Evolutionary conservation across 495 filamentous ascomycete species (phyloP).

Genomic region (Aspergillus hancockii): DNA sequence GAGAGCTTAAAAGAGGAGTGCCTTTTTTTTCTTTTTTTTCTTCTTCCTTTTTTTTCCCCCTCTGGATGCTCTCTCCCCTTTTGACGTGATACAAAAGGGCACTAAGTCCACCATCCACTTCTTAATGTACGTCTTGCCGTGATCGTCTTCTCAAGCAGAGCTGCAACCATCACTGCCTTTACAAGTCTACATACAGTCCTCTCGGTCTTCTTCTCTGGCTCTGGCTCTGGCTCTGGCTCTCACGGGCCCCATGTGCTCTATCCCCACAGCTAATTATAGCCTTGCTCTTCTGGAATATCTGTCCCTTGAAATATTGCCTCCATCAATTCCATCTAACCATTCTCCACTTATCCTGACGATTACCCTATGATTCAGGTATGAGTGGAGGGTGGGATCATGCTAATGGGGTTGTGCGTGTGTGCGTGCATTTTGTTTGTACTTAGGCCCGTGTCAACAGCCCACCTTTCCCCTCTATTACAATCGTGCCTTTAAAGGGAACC

Average conservation of each 20-base stretch:
- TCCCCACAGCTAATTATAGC: background rate
- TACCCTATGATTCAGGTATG: background rate
- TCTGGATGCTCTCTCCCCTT: background rate
- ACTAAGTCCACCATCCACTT: background rate
- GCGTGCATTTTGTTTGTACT: background rate
- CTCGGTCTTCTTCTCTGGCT: background rate
- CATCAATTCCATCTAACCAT: background rate
- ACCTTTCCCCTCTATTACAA: background rate
- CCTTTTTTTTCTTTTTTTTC: background rate
- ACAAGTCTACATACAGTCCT: background rate
- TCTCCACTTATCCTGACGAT: background rate
- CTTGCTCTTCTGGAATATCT: background rate
- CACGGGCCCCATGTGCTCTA: background rate
- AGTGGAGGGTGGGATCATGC: background rate
- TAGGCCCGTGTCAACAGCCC: background rate
- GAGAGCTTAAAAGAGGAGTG: background rate
- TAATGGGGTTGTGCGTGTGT: background rate
- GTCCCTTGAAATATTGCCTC: background rate
- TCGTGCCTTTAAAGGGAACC: background rate
- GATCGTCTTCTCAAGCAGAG: background rate
- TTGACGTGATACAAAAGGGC: constrained; percentile 3
- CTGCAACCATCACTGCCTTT: background rate
- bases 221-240: background rate
- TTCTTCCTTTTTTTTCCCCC: background rate
- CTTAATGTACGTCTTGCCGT: background rate